phyloP scores from a whole-genome alignment of 371 early-diverging fungal species.

The Mortierella sp. region DNA sequence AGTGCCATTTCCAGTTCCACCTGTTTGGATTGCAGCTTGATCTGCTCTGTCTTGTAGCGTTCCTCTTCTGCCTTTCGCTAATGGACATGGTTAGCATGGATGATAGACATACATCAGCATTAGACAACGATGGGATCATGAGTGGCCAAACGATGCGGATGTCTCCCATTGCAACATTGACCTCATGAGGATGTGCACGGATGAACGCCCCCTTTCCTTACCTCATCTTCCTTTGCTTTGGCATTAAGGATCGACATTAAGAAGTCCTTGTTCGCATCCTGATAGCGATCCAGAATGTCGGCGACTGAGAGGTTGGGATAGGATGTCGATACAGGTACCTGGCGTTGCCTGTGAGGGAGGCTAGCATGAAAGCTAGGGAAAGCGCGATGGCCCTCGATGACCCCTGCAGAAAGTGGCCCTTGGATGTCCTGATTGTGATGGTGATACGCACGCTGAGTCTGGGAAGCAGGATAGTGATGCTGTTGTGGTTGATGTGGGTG shows the following conservation, averaged over 20 bases:
- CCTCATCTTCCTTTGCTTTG: constrained; percentile 53
- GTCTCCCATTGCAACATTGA: too few relatives aligned
- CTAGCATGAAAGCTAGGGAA: constrained; percentile 43
- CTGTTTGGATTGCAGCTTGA: constrained; percentile 53
- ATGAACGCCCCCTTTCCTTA: constrained; percentile 4
- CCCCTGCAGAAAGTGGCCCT: constrained; percentile 47
- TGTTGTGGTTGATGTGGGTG: constrained; percentile 15
- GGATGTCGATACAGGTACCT: constrained; percentile 5
- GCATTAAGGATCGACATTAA: constrained; percentile 45
- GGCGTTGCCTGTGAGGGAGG: constrained; percentile 13
- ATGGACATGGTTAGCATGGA: not conserved
- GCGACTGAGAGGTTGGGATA: constrained; percentile 30
- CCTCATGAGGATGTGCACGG: not conserved
- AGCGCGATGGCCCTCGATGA: constrained; percentile 45
- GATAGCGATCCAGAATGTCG: constrained; percentile 46
- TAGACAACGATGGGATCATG: not conserved
- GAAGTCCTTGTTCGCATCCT: constrained; percentile 41
- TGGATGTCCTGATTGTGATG: constrained; percentile 37
- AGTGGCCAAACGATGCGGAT: too few relatives aligned
- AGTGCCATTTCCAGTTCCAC: constrained; percentile 50
- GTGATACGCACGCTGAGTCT: constrained; percentile 22
- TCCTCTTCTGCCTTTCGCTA: constrained; percentile 57
- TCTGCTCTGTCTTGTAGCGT: constrained; percentile 54
- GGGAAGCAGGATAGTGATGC: constrained; percentile 12
- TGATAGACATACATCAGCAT: not conserved